These are phyloP conservation scores for Mucor irregularis DNA, from an alignment of 371 early-diverging fungal species.

Conservation along the genomic window DNA sequence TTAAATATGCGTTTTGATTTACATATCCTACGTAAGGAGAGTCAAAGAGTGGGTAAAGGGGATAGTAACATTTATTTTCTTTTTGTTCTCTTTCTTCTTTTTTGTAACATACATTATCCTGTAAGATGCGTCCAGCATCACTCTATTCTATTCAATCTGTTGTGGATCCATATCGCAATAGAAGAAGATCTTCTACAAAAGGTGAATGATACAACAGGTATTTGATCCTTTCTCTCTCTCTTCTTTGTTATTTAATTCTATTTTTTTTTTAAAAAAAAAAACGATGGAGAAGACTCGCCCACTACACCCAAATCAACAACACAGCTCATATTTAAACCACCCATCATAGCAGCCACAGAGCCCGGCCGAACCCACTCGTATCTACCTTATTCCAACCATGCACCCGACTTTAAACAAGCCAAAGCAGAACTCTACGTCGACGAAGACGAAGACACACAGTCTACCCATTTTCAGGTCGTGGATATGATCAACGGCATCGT, in stretches of 20 bases:
- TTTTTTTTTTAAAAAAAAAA: not conserved
- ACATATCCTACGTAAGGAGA: not conserved
- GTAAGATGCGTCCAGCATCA: conserved; percentile 7
- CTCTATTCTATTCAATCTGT: conserved; percentile 11
- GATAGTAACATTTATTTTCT: not conserved
- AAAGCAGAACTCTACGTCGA: conserved; percentile 24
- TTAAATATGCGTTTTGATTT: not conserved
- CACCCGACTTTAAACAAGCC: conserved; percentile 22
- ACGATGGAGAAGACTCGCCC: not conserved
- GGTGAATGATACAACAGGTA: conserved; percentile 12
- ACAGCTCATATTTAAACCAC: conserved; percentile 8
- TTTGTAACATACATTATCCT: not conserved
- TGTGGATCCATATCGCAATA: conserved; percentile 23
- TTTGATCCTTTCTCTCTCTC: not conserved
- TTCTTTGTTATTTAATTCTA: not conserved
- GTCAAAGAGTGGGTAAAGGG: not conserved
- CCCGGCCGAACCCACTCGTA: conserved; percentile 31
- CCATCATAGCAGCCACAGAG: too few species aligned
- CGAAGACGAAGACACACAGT: conserved; percentile 13
- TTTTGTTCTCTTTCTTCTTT: not conserved
- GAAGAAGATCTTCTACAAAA: conserved; percentile 19
- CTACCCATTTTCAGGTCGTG: conserved; percentile 5
- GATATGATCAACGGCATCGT: conserved; percentile 11
- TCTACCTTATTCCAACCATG: conserved; percentile 38
- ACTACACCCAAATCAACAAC: conserved; percentile 12